A percentile compares a stretch with the other conserved stretches of the same genome.
phyloP scores from a whole-genome alignment of 2,329 filamentous ascomycete species.

The Aquanectria penicillioides region DNA sequence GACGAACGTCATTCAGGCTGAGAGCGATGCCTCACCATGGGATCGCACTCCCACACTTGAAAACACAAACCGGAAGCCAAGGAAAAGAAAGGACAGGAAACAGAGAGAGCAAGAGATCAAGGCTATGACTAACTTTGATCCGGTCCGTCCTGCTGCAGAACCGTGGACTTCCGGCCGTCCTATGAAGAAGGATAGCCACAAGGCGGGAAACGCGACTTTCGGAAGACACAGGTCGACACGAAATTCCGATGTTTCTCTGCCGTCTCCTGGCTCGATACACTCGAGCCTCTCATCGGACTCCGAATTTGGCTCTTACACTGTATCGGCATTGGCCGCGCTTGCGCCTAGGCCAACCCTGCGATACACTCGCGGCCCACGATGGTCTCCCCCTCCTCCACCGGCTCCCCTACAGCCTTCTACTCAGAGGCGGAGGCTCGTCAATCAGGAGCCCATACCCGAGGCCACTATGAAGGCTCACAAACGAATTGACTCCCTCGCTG shows the following conservation, averaged over 20 bases:
- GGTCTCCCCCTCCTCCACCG: conserved; percentile 57
- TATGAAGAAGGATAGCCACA: conserved; percentile 72
- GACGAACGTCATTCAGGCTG: conserved; percentile 20
- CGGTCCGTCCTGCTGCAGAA: conserved; percentile 70
- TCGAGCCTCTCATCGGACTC: conserved; percentile 81
- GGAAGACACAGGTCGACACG: conserved; percentile 67
- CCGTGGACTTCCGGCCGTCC: conserved; percentile 68
- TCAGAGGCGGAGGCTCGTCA: conserved; percentile 61
- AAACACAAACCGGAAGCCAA: conserved; percentile 69
- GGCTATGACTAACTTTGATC: conserved; percentile 78
- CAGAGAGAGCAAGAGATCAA: conserved; percentile 85
- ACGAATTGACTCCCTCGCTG: conserved; percentile 77
- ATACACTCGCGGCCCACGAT: conserved; percentile 73
- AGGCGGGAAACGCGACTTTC: conserved; percentile 64
- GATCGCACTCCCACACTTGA: conserved; percentile 61
- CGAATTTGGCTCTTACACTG: conserved; percentile 78
- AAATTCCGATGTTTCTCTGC: conserved; percentile 79
- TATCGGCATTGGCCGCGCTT: conserved; percentile 83
- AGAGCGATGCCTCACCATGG: conserved; percentile 37
- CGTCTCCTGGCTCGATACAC: conserved; percentile 76
- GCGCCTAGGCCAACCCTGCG: conserved; percentile 86
- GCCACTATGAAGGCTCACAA: conserved; percentile 70
- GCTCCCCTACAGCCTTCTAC: conserved; percentile 60
- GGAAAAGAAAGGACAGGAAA: conserved; percentile 78
- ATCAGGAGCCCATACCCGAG: conserved; percentile 66